Conservation (phyloP, 768 basidiomycete species). For the Dentipellis sp. region DNA sequence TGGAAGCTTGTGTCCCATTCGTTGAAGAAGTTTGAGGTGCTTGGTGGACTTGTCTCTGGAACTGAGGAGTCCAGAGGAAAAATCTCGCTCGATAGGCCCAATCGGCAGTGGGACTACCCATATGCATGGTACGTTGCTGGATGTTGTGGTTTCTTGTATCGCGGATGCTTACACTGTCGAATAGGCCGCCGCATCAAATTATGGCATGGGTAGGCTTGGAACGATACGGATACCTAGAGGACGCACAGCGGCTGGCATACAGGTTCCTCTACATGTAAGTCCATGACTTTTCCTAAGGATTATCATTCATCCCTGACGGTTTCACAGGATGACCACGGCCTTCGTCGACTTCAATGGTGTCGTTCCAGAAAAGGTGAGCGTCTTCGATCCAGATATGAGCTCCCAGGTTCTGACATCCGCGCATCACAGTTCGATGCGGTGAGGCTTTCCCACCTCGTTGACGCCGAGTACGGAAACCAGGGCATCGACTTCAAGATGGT, state of each 20-base stretch:
- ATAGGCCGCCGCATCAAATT: constrained; percentile 93
- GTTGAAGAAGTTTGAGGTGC: constrained; percentile 90
- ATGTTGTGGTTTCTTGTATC: not conserved
- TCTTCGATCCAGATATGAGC: not conserved
- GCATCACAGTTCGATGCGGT: constrained; percentile 81
- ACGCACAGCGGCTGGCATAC: constrained; percentile 89
- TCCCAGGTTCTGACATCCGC: not conserved
- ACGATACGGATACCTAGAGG: constrained; percentile 90
- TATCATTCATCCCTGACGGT: constrained; percentile 1
- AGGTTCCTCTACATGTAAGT: constrained; percentile 94
- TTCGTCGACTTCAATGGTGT: constrained; percentile 98
- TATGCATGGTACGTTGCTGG: constrained; percentile 53
- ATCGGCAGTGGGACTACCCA: constrained; percentile 99
- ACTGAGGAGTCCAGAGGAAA: constrained; percentile 95
- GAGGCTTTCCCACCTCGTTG: constrained; percentile 88
- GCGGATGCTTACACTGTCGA: constrained; percentile 4
- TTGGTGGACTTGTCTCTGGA: constrained; percentile 91
- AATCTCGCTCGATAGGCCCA: constrained; percentile 92
- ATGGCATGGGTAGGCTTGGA: constrained; percentile 98
- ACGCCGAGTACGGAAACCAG: constrained; percentile 95
- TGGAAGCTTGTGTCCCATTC: constrained; percentile 89
- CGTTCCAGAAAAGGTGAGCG: constrained; percentile 89
- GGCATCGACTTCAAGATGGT: constrained; percentile 98
- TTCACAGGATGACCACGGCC: constrained; percentile 77
- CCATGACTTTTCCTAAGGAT: not conserved